Percentiles rank a stretch among this genome's conserved stretches.
Conservation (phyloP, 1,139 yeast species). For the Kodamaea alishanica region DNA sequence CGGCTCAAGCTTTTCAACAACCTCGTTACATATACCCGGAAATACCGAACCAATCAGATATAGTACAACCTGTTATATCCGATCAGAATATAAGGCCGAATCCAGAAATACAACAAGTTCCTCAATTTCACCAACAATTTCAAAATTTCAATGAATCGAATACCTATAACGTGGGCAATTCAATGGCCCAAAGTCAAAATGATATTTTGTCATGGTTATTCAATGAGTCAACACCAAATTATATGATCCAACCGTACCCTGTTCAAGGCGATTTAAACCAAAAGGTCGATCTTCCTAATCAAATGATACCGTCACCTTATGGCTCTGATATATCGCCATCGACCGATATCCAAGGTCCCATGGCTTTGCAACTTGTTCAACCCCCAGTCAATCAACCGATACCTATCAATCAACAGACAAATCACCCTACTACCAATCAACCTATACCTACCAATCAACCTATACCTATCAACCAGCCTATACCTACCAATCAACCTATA, state of each 20-base stretch:
- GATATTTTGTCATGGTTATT: slow-evolving; percentile 43
- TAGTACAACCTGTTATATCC: background rate
- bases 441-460: background rate
- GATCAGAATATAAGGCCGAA: background rate
- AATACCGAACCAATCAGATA: background rate
- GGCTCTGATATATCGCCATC: too few relatives aligned
- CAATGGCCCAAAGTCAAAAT: slow-evolving; percentile 22
- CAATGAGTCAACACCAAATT: slow-evolving; percentile 24
- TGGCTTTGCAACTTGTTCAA: background rate
- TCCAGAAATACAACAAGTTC: slow-evolving; percentile 1
- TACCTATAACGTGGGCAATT: slow-evolving; percentile 2
- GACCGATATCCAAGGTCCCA: too few relatives aligned
- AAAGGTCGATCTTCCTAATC: background rate
- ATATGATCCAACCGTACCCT: background rate
- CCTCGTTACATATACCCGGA: background rate
- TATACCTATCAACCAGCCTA: too few relatives aligned
- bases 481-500: too few relatives aligned
- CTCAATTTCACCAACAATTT: slow-evolving; percentile 10
- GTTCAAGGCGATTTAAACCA: slow-evolving; percentile 6
- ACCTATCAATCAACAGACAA: slow-evolving; percentile 1
- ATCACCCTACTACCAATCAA: background rate
- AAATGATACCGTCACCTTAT: too few relatives aligned
- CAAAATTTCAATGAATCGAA: background rate
- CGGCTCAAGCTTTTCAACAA: too few relatives aligned
- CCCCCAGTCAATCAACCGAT: background rate